A percentile compares a stretch with the other conserved stretches of the same genome.
Conservation (phyloP, 495 filamentous ascomycete species). For the Trichoderma reesei region DNA sequence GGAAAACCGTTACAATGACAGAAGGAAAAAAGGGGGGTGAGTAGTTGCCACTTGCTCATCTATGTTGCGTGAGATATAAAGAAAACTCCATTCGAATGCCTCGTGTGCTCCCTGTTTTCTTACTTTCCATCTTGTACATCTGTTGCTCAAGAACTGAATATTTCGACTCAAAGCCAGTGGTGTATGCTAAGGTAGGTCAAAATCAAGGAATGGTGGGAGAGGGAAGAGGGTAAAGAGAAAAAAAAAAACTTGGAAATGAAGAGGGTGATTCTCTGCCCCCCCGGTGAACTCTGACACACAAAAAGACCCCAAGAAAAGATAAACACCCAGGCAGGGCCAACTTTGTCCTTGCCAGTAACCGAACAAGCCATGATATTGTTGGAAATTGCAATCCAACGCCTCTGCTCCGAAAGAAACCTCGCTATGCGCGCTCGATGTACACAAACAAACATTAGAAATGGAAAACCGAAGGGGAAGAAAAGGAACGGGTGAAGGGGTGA, state of each 20-base stretch:
- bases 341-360: background rate
- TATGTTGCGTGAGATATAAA: background rate
- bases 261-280: background rate
- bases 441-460: background rate
- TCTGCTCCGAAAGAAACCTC: slow-evolving; percentile 23
- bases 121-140: slow-evolving; percentile 2
- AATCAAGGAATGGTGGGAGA: background rate
- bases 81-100: slow-evolving; percentile 4
- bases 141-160: background rate
- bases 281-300: background rate
- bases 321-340: background rate
- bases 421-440: slow-evolving; percentile 24
- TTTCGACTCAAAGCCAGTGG: background rate
- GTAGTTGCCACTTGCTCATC: slow-evolving; percentile 10
- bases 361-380: slow-evolving; percentile 4
- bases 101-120: background rate
- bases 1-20: slow-evolving; percentile 10
- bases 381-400: slow-evolving; percentile 23
- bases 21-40: no score
- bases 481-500: slow-evolving; percentile 18
- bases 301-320: background rate
- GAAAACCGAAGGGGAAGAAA: slow-evolving; percentile 16
- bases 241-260: background rate
- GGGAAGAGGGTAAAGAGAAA: background rate
- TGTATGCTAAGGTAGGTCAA: background rate